A percentile compares a stretch with the other conserved stretches of the same genome.
Conservation (phyloP, 352 stramenopile species). For the Peronosclerospora sorghi region DNA sequence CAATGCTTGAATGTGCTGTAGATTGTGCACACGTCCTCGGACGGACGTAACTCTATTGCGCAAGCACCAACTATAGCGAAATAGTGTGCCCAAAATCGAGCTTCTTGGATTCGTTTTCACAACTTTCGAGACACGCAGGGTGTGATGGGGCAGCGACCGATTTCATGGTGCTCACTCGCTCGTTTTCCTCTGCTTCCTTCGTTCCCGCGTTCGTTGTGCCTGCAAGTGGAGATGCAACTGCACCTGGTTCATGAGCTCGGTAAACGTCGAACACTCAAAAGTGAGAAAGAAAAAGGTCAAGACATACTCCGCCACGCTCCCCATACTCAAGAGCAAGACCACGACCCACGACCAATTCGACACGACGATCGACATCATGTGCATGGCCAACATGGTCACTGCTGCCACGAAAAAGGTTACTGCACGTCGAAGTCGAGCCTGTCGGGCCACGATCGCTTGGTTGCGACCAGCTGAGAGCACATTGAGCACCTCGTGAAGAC, state of each 20-base stretch:
- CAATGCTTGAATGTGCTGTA: too few species aligned
- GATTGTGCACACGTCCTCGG: too few species aligned
- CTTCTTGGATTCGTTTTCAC: too few species aligned
- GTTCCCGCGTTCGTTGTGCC: too few species aligned
- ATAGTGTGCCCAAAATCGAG: too few species aligned
- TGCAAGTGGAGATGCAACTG: conserved; percentile 41
- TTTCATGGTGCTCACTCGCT: too few species aligned
- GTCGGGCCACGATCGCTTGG: conserved; percentile 28
- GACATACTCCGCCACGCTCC: conserved; percentile 47
- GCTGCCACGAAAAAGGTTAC: conserved; percentile 22
- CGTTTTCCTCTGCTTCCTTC: too few species aligned
- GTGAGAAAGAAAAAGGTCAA: conserved; percentile 73
- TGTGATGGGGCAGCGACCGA: too few species aligned
- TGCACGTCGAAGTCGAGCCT: conserved; percentile 27
- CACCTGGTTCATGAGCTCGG: conserved; percentile 57
- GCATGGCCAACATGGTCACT: conserved; percentile 18
- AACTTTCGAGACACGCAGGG: too few species aligned
- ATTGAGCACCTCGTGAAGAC: conserved; percentile 37
- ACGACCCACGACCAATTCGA: conserved; percentile 23
- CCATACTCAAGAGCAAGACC: conserved; percentile 26
- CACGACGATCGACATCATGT: conserved; percentile 22
- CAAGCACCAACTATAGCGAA: too few species aligned
- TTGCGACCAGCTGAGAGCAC: conserved; percentile 30
- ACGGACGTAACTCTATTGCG: too few species aligned
- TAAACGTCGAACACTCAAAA: conserved; percentile 75